Evolutionary conservation across 768 basidiomycete species (phyloP).

Genomic region (Phallus indusiatus): DNA sequence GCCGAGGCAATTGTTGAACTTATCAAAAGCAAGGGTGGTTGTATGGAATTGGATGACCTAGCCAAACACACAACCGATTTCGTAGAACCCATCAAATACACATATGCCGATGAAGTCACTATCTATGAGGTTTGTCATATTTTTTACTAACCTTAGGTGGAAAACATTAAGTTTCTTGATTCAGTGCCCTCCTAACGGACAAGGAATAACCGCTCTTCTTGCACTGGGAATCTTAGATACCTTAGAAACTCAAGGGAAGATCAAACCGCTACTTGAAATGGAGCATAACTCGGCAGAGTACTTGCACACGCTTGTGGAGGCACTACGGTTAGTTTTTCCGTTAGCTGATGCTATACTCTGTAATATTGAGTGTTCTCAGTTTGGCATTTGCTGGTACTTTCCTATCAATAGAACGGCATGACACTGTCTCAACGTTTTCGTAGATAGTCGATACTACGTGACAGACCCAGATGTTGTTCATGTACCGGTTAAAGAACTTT

Average conservation of each 20-base stretch:
- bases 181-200: conserved; percentile 93
- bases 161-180: conserved; percentile 2
- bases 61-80: conserved; percentile 70
- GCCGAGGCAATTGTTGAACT: conserved; percentile 86
- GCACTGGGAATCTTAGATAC: conserved; percentile 89
- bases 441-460: conserved; percentile 87
- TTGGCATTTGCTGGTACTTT: conserved; percentile 60
- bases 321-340: conserved; percentile 50
- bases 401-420: neutral
- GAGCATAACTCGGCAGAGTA: conserved; percentile 90
- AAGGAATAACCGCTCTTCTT: conserved; percentile 89
- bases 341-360: conserved; percentile 34
- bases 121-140: conserved; percentile 66
- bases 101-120: conserved; percentile 76
- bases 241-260: conserved; percentile 65
- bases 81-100: conserved; percentile 88
- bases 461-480: conserved; percentile 75
- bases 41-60: conserved; percentile 92
- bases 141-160: neutral
- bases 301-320: conserved; percentile 79
- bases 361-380: conserved; percentile 14
- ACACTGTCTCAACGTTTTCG: neutral
- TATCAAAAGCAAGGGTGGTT: conserved; percentile 76
- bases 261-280: conserved; percentile 61
- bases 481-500: conserved; percentile 70